phyloP scores from a whole-genome alignment of 2,329 filamentous ascomycete species.

The Byssoonygena ceratinophila region DNA sequence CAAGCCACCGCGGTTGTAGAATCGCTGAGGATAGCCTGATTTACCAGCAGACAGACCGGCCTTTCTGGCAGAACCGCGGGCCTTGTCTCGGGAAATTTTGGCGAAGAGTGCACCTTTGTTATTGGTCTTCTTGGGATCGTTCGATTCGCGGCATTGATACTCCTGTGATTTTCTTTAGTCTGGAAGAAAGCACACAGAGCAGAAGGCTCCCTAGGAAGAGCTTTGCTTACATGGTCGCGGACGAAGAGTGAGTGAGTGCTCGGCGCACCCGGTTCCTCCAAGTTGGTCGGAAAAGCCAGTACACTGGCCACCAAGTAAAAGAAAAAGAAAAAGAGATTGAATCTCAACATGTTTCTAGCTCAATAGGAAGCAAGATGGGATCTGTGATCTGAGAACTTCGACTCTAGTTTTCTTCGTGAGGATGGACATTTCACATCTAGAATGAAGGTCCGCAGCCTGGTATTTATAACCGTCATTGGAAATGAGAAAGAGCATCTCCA shows the following conservation, averaged over 20 bases:
- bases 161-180: background rate
- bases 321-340: conserved; percentile 14
- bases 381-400: background rate
- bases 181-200: background rate
- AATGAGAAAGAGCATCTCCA: background rate
- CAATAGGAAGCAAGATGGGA: background rate
- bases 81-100: conserved; percentile 5
- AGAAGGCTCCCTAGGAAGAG: background rate
- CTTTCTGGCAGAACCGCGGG: background rate
- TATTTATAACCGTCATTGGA: background rate
- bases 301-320: conserved; percentile 2
- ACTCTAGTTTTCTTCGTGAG: background rate
- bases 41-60: background rate
- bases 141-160: conserved; percentile 11
- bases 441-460: background rate
- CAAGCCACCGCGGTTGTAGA: conserved; percentile 10
- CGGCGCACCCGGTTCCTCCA: background rate
- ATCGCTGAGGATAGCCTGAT: conserved; percentile 9
- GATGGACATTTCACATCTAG: background rate
- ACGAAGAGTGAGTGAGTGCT: background rate
- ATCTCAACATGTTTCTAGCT: conserved; percentile 16
- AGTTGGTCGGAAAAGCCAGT: conserved; percentile 1
- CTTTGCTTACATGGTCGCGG: conserved; percentile 5
- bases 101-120: conserved; percentile 12
- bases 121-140: conserved; percentile 6